Evolutionary conservation across 202 grass and related monocot genomes (phyloP).

Genomic region (Panicum virgatum): DNA sequence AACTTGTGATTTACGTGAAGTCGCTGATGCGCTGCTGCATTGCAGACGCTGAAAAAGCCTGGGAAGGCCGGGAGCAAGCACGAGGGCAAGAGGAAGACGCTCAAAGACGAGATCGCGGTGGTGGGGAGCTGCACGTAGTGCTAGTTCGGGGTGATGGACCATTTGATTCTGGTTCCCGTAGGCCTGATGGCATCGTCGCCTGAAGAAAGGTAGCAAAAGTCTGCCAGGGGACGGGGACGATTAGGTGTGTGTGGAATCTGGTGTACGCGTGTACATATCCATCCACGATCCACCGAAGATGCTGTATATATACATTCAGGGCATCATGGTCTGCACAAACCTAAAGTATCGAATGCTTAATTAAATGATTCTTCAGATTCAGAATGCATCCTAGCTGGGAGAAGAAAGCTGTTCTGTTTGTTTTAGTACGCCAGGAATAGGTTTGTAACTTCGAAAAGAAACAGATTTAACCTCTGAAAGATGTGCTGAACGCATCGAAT

Average conservation of each 20-base stretch:
- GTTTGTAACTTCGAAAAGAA: no score
- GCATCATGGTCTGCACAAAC: neutral
- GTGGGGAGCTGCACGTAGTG: slow-evolving; percentile 54
- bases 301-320: neutral
- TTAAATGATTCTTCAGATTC: neutral
- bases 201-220: neutral
- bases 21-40: neutral
- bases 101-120: slow-evolving; percentile 38
- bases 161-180: neutral
- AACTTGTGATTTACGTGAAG: neutral
- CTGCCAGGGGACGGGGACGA: neutral
- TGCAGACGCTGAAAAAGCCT: slow-evolving; percentile 50
- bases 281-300: neutral
- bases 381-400: no score
- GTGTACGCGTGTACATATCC: neutral
- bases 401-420: neutral
- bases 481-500: no score
- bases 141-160: neutral
- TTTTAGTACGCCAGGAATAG: neutral
- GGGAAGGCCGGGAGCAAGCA: slow-evolving; percentile 39
- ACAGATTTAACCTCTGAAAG: no score
- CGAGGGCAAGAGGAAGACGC: slow-evolving; percentile 49
- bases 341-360: neutral
- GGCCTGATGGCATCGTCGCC: neutral
- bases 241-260: neutral